These are phyloP conservation scores for Williopsis jadinii DNA, from an alignment of 1,139 yeast species.

Conservation along the genomic window DNA sequence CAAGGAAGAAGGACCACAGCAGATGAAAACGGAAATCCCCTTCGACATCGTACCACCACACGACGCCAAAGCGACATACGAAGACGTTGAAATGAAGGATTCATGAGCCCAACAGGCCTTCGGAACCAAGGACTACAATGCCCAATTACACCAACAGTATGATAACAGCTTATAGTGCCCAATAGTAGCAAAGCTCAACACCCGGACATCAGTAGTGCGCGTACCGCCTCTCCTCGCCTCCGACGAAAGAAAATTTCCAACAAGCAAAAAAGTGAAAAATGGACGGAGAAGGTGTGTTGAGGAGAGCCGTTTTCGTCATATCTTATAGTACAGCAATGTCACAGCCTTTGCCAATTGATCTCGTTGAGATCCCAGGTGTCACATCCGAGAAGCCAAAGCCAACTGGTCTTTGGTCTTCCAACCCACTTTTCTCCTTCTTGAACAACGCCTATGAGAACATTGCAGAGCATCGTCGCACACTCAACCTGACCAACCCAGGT, in stretches of 20 bases:
- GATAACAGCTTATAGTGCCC: too few relatives aligned
- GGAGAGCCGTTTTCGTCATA: not conserved
- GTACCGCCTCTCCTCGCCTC: too few relatives aligned
- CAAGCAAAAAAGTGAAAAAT: too few relatives aligned
- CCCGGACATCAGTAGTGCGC: too few relatives aligned
- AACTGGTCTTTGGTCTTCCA: constrained; percentile 70
- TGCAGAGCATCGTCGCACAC: constrained; percentile 70
- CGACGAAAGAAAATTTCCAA: too few relatives aligned
- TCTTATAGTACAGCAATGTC: constrained; percentile 10
- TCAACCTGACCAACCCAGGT: constrained; percentile 88
- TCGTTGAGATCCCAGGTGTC: constrained; percentile 52
- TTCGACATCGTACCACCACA: too few relatives aligned
- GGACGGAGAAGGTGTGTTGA: too few relatives aligned
- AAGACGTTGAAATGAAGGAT: constrained; percentile 8
- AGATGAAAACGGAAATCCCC: not conserved
- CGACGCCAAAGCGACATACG: not conserved
- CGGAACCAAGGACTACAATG: too few relatives aligned
- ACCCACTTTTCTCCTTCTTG: constrained; percentile 77
- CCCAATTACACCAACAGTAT: too few relatives aligned
- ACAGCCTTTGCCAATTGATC: constrained; percentile 37
- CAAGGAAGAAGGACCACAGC: not conserved
- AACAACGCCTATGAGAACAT: constrained; percentile 71
- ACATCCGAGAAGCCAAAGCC: constrained; percentile 37
- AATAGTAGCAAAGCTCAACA: too few relatives aligned
- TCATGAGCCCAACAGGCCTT: not conserved